Evolutionary conservation across 805 yeast genomes (phyloP), one percentile per base, ranked within the genome.

Genomic region (Wickerhamomyces canadensis): DNA sequence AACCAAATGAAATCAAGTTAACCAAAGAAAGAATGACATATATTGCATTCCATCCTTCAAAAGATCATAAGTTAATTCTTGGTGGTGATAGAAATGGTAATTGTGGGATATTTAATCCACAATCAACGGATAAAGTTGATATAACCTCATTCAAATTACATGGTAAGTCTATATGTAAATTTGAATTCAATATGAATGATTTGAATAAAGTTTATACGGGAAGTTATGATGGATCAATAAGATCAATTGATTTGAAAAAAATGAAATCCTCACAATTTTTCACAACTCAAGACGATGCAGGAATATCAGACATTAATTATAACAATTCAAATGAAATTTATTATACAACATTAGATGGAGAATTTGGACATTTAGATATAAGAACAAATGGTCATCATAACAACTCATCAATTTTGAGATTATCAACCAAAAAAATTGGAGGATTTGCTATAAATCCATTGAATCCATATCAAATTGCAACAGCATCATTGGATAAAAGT

Each of bases 1-100:
- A 75, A 40, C 88, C 93, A 0, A 74, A 78, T 44, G 84, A 82
- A 35, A 72, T 87, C 43, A 82, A 80, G 50, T 60, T 91, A 4
- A 74, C 84, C 1, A 49, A 58, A 50, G 83, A 80, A 36, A 67
- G 98, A 41, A 78, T 91, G 56, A 78, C 89, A 0, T 66, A 84
- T 3, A 70, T 88, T 28, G 65, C 69, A 27, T 82, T 86, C 55
- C 98, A 91, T 58, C 96, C 97, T 0, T 61, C 84, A 0, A 56
- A 54, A 0, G 71, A 68, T 1, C 77, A 78, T 42, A 70, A 82
- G 45, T 51, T 91, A 5, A 68, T 88, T 2, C 55, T 85, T 23
- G 96, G 88, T 1, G 98, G 97, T 32, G 98, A 93, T 60, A 85
- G 86, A 11, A 62, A 64, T n/a, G 98, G 98, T 6, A 73, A 78